Base-by-base conservation (phyloP, 768 basidiomycete species). In the Podaxis sp. region DNA sequence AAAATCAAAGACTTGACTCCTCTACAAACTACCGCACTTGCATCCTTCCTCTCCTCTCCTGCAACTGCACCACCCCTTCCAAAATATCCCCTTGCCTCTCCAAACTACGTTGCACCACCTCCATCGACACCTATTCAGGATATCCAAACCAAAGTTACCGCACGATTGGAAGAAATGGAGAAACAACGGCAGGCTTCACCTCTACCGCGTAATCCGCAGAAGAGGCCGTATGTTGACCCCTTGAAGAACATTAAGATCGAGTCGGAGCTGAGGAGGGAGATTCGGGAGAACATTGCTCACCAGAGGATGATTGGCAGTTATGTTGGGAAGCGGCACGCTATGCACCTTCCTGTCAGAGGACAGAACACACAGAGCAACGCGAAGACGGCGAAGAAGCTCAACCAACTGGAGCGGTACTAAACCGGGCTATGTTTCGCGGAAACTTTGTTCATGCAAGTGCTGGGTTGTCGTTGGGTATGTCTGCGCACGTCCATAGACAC, bases 231-330 rank as follows among this genome's bases (percentile, higher is more conserved):
- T 64, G 60, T 68, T 19, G 95, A 97, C 74, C 82, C 84, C 0
- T 77, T 98, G 68, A 84, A 85, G 69, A 82, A 84, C 52, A 73
- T 98, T 66, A 89, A 86, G 79, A 89, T 97, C 64, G 96, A 98
- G 78, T 85, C 89, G 19, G 97, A 98, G 74, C 77, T 96, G 70
- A 85, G 82, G 73, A 84, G 90, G 69, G 83, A 88, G 72, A 82
- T 96, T 69, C 85, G 87, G 77, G 93, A 93, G 74, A 95, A 98
- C 73, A 96, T 99, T 73, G 87, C 86, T 4, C 95, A 97, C 77
- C 87, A 95, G 75, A 81, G 93, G 65, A 90, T 90, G 84, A 95
- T 99, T 75, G 96, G 96, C 53, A 94, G 90, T 68, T 96, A 96
- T 75, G 87, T 93, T 56, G 97, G 97, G 55, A 87, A 87, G 80